phyloP scores from a whole-genome alignment of 371 early-diverging fungal genomes.

The Actinomucor elegans region DNA sequence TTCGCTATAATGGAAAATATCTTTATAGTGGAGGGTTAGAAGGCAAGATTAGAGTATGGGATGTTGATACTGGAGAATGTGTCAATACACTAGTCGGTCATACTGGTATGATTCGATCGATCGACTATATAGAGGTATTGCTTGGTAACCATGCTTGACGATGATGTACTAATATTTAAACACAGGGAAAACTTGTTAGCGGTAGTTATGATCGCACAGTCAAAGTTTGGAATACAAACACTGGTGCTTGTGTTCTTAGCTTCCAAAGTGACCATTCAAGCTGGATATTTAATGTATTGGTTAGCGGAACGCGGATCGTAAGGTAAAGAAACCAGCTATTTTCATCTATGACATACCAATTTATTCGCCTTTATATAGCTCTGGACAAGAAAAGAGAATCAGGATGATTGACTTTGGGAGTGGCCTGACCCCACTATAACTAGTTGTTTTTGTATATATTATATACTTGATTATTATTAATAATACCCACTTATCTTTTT shows the following conservation, averaged over 20 bases:
- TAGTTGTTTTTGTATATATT: too few species aligned
- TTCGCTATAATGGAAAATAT: slow-evolving; percentile 82
- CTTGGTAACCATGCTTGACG: too few species aligned
- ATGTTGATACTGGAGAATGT: slow-evolving; percentile 78
- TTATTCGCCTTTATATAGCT: background rate
- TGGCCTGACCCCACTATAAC: slow-evolving; percentile 4
- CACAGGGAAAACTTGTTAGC: slow-evolving; percentile 45
- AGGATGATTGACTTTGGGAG: slow-evolving; percentile 6
- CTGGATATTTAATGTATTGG: slow-evolving; percentile 93
- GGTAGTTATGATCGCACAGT: slow-evolving; percentile 90
- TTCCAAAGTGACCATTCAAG: slow-evolving; percentile 77
- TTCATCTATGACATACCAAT: background rate
- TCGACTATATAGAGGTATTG: slow-evolving; percentile 74
- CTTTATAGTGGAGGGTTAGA: slow-evolving; percentile 94
- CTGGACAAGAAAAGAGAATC: slow-evolving; percentile 8
- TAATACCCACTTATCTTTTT: too few species aligned
- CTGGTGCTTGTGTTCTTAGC: slow-evolving; percentile 48
- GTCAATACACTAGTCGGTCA: slow-evolving; percentile 80
- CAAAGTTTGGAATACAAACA: slow-evolving; percentile 86
- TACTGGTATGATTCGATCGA: slow-evolving; percentile 88
- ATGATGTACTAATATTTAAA: too few species aligned
- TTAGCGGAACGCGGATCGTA: slow-evolving; percentile 74
- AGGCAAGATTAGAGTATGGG: slow-evolving; percentile 92
- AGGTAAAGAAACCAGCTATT: slow-evolving; percentile 29
- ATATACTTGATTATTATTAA: too few species aligned